Evolutionary conservation across 208 protist genomes (phyloP), one percentile per base, ranked within the genome.

Genomic region (Borovskyia barvae): DNA sequence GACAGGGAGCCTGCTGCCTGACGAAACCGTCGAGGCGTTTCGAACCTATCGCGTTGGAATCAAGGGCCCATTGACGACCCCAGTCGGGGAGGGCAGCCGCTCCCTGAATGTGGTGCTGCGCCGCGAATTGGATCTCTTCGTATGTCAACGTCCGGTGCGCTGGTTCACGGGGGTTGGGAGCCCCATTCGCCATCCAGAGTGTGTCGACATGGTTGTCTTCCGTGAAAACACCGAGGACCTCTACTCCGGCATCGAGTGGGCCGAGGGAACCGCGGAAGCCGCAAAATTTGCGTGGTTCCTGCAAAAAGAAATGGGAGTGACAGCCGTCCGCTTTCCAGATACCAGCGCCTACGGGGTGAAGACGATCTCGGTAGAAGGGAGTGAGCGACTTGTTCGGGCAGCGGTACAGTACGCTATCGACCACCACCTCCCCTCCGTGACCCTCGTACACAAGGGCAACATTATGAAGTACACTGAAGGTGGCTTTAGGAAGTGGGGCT

Each of bases 381-480:
- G 57, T 22, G 76, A 82, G 61, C 69, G 76, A 0, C 71, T 82
- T 11, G 71, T 82, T 45, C 76, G 76, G 0, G 69, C 76, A 0
- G 76, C 76, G 5, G 57, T 82, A 14, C 49, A 77, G 61, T 73
- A 72, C 53, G 76, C 76, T 25, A 37, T 82, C 0, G 67, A 66
- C 41, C 76, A 78, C 57, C 47, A 61, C 25, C 66, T 72, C 7
- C 76, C 76, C 0, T 72, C 66, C n/a, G 76, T 82, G 17, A 82
- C 76, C 3, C 49, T 82, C 8, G 76, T 82, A 22, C 76, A 82
- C 66, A 82, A 82, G 45, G 76, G 76, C 19, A 82, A 82, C 71
- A 82, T 82, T 54, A 82, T 82, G 76, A 82, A 82, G 62, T 75
- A 40, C 62, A 82, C 76, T 7, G 76, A 82, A 47, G 76, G 71